A percentile compares a stretch with the other conserved stretches of the same genome.
Evolutionary conservation across 2,329 filamentous ascomycete genomes (phyloP).

Genomic region (Arthrobotrys entomopaga): DNA sequence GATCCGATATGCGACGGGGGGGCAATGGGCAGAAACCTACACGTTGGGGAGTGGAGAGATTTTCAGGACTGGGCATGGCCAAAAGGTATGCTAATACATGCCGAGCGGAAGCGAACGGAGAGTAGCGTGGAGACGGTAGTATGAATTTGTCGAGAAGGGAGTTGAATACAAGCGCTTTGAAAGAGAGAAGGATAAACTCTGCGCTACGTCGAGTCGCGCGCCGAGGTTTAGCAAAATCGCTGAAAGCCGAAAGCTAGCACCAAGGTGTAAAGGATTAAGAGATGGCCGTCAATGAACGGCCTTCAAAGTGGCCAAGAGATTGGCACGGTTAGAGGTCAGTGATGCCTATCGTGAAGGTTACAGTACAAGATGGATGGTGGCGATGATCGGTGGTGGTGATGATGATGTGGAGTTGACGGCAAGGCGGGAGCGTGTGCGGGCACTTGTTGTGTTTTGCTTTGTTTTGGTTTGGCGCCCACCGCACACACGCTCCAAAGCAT

Average conservation of each 20-base stretch:
- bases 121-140: conserved; percentile 23
- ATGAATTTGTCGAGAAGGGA: conserved; percentile 54
- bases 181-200: not conserved
- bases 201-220: conserved; percentile 6
- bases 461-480: conserved; percentile 32
- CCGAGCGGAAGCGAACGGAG: conserved; percentile 60
- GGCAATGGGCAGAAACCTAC: conserved; percentile 27
- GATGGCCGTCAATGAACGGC: too few relatives aligned
- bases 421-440: conserved; percentile 28
- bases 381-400: conserved; percentile 11
- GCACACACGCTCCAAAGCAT: too few relatives aligned
- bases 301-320: not conserved
- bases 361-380: not conserved
- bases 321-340: not conserved
- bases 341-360: not conserved
- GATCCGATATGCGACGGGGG: conserved; percentile 44
- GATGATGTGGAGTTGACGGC: conserved; percentile 4
- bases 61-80: conserved; percentile 41
- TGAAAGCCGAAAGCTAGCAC: not conserved
- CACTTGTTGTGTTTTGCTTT: conserved; percentile 44
- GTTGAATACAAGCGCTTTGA: conserved; percentile 16
- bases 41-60: conserved; percentile 52
- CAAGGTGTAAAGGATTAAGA: not conserved
- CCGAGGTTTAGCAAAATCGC: not conserved
- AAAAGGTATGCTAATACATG: conserved; percentile 59